A percentile compares a stretch with the other conserved stretches of the same genome.
Evolutionary conservation across 2,329 filamentous ascomycete species (phyloP).

Genomic region (Lanzia echinophila): DNA sequence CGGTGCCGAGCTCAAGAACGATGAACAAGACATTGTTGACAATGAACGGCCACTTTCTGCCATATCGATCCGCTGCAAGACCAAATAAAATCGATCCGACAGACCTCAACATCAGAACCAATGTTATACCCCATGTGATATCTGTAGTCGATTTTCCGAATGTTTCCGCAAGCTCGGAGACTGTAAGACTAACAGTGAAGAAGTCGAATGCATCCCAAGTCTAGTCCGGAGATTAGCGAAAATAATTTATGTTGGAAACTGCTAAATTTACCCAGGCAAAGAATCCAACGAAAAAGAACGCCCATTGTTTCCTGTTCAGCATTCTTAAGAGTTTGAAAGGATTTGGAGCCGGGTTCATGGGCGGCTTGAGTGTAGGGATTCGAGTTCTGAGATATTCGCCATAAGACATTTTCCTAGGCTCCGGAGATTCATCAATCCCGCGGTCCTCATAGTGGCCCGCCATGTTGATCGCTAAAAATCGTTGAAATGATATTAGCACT

Average conservation of each 20-base stretch:
- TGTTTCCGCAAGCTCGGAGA: constrained; percentile 58
- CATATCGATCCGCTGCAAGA: constrained; percentile 69
- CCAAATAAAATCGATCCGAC: constrained; percentile 72
- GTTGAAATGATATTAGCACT: background rate
- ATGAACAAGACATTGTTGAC: constrained; percentile 69
- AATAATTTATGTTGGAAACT: background rate
- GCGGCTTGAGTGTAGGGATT: constrained; percentile 49
- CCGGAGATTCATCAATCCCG: constrained; percentile 15
- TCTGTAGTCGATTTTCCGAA: constrained; percentile 55
- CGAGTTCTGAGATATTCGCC: constrained; percentile 44
- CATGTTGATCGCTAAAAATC: constrained; percentile 2
- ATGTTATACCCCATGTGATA: constrained; percentile 67
- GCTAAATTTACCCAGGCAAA: constrained; percentile 50
- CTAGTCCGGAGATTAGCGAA: constrained; percentile 5
- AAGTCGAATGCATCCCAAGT: constrained; percentile 80
- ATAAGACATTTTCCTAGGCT: constrained; percentile 18
- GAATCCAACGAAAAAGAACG: constrained; percentile 70
- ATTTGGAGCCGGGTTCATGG: constrained; percentile 58
- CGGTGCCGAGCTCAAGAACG: constrained; percentile 64
- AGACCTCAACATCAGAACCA: constrained; percentile 68
- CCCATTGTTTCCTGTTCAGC: constrained; percentile 60
- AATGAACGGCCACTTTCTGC: constrained; percentile 75
- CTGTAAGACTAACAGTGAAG: constrained; percentile 73
- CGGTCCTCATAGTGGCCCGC: background rate
- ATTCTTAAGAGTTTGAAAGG: constrained; percentile 62